Percentiles rank a stretch among this genome's conserved stretches.
Conservation (phyloP, 495 filamentous ascomycete species). For the Xylaria palmicola region DNA sequence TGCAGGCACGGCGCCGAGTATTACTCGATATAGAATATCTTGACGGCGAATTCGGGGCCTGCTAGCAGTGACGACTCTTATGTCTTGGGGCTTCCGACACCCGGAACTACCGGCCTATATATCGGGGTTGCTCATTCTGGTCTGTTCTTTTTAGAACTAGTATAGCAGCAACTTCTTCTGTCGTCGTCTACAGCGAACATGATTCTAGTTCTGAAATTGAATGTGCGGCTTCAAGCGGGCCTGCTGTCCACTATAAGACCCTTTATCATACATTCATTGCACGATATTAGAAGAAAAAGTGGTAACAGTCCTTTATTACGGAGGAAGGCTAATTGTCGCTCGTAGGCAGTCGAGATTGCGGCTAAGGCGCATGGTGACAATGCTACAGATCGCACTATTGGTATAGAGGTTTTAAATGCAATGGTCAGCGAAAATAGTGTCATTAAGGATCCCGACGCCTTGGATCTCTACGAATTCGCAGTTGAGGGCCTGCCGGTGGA, state of each 20-base stretch:
- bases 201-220: no score
- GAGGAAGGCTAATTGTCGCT: slow-evolving; percentile 12
- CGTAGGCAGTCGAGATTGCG: slow-evolving; percentile 43
- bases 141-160: no score
- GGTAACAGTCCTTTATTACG: no score
- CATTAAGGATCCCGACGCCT: slow-evolving; percentile 36
- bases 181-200: no score
- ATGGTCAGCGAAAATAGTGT: slow-evolving; percentile 38
- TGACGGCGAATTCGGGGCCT: not conserved
- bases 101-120: no score
- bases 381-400: slow-evolving; percentile 32
- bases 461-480: slow-evolving; percentile 46
- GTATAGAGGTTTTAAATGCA: slow-evolving; percentile 35
- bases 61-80: no score
- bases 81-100: no score
- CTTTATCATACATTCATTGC: no score
- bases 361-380: slow-evolving; percentile 46
- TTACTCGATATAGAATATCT: not conserved
- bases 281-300: not conserved
- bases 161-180: no score
- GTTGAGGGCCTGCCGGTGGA: slow-evolving; percentile 9
- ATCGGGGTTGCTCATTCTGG: no score
- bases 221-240: not conserved
- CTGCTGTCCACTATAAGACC: not conserved
- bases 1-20: no score